Conservation (phyloP, 768 basidiomycete genomes). For the Calocybe indica region DNA sequence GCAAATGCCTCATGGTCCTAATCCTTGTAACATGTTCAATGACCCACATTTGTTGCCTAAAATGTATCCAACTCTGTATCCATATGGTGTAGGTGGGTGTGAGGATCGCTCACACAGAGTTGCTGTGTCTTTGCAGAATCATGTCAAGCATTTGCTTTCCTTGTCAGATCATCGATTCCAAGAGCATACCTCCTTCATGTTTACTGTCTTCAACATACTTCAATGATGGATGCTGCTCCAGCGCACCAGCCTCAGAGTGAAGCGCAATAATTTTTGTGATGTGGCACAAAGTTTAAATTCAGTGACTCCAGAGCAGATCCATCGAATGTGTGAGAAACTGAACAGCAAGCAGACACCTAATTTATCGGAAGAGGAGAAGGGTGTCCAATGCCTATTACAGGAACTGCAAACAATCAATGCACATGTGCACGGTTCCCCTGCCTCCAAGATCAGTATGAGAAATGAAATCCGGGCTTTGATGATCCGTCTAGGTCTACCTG, state of each 20-base stretch:
- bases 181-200: slow-evolving; percentile 34
- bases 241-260: slow-evolving; percentile 24
- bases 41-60: slow-evolving; percentile 32
- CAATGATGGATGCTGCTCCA: slow-evolving; percentile 25
- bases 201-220: slow-evolving; percentile 34
- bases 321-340: slow-evolving; percentile 28
- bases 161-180: slow-evolving; percentile 26
- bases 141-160: slow-evolving; percentile 26
- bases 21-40: slow-evolving; percentile 5
- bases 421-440: slow-evolving; percentile 23
- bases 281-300: slow-evolving; percentile 18
- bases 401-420: slow-evolving; percentile 14
- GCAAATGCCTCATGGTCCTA: not conserved
- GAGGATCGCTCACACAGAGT: slow-evolving; percentile 18
- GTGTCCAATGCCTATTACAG: slow-evolving; percentile 16
- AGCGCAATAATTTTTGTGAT: slow-evolving; percentile 14
- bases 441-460: slow-evolving; percentile 17
- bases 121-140: slow-evolving; percentile 21
- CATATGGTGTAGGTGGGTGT: slow-evolving; percentile 37
- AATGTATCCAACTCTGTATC: slow-evolving; percentile 37
- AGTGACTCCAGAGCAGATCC: slow-evolving; percentile 68
- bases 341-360: slow-evolving; percentile 15
- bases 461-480: slow-evolving; percentile 34
- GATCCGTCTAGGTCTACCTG: slow-evolving; percentile 27
- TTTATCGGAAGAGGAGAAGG: slow-evolving; percentile 24